These are phyloP conservation scores for Elaeis oleifera DNA, from an alignment of 202 grass and related monocot genomes.

Conservation along the genomic window DNA sequence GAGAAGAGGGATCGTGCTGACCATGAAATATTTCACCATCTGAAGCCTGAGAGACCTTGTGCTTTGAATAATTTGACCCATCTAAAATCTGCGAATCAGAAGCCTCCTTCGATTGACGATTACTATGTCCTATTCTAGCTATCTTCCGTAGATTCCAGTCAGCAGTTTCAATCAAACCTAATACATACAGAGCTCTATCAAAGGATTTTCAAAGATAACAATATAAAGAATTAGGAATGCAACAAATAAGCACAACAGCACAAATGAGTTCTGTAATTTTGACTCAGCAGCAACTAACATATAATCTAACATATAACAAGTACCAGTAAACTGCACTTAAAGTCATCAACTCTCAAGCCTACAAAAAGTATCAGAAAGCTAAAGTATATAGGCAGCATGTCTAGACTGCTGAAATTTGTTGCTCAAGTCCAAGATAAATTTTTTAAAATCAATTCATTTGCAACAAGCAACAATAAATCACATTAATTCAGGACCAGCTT, in stretches of 20 bases:
- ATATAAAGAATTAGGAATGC: not conserved
- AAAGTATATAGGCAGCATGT: no score
- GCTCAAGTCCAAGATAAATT: no score
- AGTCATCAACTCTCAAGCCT: no score
- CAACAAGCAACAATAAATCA: no score
- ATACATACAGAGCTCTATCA: not conserved
- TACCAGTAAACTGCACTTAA: no score
- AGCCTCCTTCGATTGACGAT: constrained; percentile 21
- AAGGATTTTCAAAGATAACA: not conserved
- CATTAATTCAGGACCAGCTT: no score
- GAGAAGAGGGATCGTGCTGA: constrained; percentile 9
- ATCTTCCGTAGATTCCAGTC: constrained; percentile 66
- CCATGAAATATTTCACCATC: constrained; percentile 28
- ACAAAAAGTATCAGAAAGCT: no score
- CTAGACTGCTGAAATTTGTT: no score
- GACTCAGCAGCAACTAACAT: no score
- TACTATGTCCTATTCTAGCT: constrained; percentile 25
- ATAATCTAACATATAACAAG: no score
- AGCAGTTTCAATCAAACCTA: constrained; percentile 80
- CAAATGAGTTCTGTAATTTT: no score
- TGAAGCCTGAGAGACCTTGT: constrained; percentile 24
- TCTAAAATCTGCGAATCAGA: constrained; percentile 18
- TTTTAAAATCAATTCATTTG: no score
- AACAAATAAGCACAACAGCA: not conserved
- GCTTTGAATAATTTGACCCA: constrained; percentile 14